phyloP scores from a whole-genome alignment of 1,139 yeast genomes.

The Pichia sp. region DNA sequence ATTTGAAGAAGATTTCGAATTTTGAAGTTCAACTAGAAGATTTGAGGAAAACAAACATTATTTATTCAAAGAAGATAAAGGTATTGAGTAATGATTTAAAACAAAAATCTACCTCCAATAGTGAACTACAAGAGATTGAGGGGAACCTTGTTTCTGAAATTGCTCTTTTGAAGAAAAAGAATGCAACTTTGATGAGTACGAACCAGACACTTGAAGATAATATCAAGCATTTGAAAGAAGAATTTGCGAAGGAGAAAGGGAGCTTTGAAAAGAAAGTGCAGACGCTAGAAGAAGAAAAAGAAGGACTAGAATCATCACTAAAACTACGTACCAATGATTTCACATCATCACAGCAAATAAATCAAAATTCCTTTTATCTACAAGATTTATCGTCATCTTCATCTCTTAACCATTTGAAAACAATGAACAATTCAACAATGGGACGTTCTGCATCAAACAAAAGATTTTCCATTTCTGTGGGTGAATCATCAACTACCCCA shows the following conservation, averaged over 20 bases:
- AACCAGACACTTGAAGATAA: constrained; percentile 10
- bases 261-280: constrained; percentile 25
- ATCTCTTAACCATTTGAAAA: constrained; percentile 19
- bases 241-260: constrained; percentile 25
- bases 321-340: constrained; percentile 17
- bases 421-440: constrained; percentile 22
- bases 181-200: background rate
- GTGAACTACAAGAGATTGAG: constrained; percentile 26
- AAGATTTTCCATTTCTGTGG: constrained; percentile 25
- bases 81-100: constrained; percentile 29
- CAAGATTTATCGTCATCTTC: constrained; percentile 29
- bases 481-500: constrained; percentile 34
- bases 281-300: constrained; percentile 30
- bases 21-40: constrained; percentile 31
- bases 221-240: constrained; percentile 14
- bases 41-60: constrained; percentile 29
- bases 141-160: constrained; percentile 11
- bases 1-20: constrained; percentile 29
- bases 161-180: constrained; percentile 8
- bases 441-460: constrained; percentile 23
- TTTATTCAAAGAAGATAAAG: constrained; percentile 29
- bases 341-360: constrained; percentile 4
- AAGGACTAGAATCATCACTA: constrained; percentile 19
- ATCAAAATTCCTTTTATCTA: constrained; percentile 25
- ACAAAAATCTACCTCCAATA: constrained; percentile 22